Base-by-base conservation (phyloP, 139 green algal genomes). In the Tetradesmus lagerheimii region DNA sequence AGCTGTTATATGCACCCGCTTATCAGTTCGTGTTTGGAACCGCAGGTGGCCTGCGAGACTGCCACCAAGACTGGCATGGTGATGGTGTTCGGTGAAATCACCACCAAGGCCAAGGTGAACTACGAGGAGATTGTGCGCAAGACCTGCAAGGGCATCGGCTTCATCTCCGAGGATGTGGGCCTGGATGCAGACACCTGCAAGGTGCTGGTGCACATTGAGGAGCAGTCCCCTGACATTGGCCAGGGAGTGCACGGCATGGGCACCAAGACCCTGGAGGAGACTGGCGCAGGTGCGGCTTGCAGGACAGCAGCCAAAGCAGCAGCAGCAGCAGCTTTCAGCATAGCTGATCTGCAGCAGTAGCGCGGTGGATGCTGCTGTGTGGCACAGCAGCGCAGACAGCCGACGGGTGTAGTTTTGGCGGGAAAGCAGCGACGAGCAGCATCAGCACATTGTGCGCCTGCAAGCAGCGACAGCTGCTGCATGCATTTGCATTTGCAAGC, bases 51-150 rank as follows among this genome's bases (percentile, higher is more conserved):
- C 20, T 99, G 98, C 94, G 98, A 99, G 95, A 99, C 97, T 1
- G 96, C 94, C 87, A 99, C 98, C 83, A 99, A 99, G 97, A 99
- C 98, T 31, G 96, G 96, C 94, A 99, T 99, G 98, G 98, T 99
- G 92, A 99, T 99, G 98, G 96, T 99, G 25, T 99, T 99, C 89
- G 98, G 98, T 82, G 98, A 99, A 95, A 99, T 99, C 95, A 99
- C 98, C 83, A 99, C 98, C 90, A 98, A 96, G 90, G 98, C 98
- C 85, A 99, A 99, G 95, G 97, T 99, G 47, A 98, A 99, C 95
- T 99, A 99, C 92, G 98, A 99, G 96, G 95, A 96, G 35, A 93
- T 99, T 35, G 95, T 97, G 34, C 94, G 95, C 83, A 86, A 93
- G 38, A 94, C 92, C 3, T 97, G 95, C 92, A 85, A 89, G 41